phyloP scores from a whole-genome alignment of 2,329 filamentous ascomycete species.

The Diaporthe aspalathi region DNA sequence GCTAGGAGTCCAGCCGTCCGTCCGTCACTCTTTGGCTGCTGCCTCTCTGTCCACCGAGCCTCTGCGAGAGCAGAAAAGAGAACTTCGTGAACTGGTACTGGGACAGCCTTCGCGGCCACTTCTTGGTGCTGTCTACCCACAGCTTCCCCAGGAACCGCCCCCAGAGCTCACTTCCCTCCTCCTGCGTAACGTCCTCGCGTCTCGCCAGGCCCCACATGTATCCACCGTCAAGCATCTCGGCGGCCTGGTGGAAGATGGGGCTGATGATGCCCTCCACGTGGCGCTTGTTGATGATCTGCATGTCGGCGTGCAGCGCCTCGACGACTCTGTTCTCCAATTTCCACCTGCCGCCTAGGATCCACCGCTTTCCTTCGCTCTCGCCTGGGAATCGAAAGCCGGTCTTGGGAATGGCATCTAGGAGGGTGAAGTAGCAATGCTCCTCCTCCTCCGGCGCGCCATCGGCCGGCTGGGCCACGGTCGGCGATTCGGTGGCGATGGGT shows the following conservation, averaged over 20 bases:
- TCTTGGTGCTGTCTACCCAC: background rate
- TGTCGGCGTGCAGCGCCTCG: background rate
- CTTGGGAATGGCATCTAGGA: background rate
- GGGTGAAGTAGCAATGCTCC: background rate
- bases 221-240: background rate
- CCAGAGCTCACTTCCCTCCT: background rate
- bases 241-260: background rate
- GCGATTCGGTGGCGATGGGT: background rate
- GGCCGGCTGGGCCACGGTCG: background rate
- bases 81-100: background rate
- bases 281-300: background rate
- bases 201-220: background rate
- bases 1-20: background rate
- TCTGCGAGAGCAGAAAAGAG: background rate
- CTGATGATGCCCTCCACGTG: background rate
- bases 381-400: background rate
- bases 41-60: background rate
- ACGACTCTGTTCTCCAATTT: background rate
- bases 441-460: background rate
- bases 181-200: background rate
- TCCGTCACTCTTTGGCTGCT: background rate
- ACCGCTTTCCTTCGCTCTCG: background rate
- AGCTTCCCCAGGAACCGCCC: background rate
- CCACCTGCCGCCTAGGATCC: background rate
- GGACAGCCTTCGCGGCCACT: background rate